These are phyloP conservation scores for Tolypocladium nubicola DNA, from an alignment of 2,329 filamentous ascomycete species.

Conservation along the genomic window DNA sequence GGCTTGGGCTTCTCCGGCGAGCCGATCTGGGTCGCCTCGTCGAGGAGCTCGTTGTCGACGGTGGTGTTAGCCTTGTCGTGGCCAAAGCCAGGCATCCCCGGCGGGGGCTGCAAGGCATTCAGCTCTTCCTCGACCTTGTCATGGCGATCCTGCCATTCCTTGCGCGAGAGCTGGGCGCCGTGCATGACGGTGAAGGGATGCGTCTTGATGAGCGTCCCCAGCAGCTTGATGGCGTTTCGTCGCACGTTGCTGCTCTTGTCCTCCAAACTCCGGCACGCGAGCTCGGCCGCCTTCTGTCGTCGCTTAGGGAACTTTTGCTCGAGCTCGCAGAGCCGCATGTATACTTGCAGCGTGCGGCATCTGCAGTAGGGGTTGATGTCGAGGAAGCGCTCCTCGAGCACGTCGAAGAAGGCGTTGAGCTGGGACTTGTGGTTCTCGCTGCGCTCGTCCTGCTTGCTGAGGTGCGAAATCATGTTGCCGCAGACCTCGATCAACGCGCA, in stretches of 20 bases:
- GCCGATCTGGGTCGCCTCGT: conserved; percentile 77
- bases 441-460: conserved; percentile 84
- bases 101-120: conserved; percentile 70
- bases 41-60: conserved; percentile 68
- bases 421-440: conserved; percentile 91
- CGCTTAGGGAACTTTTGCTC: conserved; percentile 93
- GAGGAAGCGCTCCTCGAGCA: conserved; percentile 89
- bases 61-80: conserved; percentile 56
- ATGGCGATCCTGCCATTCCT: conserved; percentile 76
- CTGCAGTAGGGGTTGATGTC: conserved; percentile 96
- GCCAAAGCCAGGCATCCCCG: conserved; percentile 50
- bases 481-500: conserved; percentile 95
- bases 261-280: conserved; percentile 80
- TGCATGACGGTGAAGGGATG: conserved; percentile 92
- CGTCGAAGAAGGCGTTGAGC: conserved; percentile 93
- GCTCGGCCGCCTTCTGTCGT: conserved; percentile 74
- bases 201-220: conserved; percentile 80
- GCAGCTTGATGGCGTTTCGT: conserved; percentile 86
- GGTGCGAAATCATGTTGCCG: conserved; percentile 83
- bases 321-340: conserved; percentile 83
- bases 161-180: conserved; percentile 71
- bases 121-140: conserved; percentile 78
- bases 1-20: conserved; percentile 53
- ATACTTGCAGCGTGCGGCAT: conserved; percentile 86
- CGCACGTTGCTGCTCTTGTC: conserved; percentile 98